Evolutionary conservation across 768 basidiomycete species (phyloP).

Genomic region (Pleurotus platypus): DNA sequence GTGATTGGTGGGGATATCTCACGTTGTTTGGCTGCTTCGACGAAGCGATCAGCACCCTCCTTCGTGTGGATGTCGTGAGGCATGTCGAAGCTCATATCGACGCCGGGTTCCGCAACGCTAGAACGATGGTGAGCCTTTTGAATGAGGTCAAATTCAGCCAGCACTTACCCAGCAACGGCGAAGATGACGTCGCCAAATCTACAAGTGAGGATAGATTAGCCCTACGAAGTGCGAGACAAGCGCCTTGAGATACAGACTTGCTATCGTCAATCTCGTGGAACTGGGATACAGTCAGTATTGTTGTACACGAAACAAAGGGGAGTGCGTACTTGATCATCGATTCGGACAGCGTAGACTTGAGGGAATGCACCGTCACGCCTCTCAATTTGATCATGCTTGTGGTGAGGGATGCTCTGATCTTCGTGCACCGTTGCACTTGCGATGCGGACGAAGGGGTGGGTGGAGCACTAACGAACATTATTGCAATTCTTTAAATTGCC

Average conservation of each 20-base stretch:
- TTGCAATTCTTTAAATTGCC: too few relatives aligned
- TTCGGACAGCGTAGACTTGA: slow-evolving; percentile 28
- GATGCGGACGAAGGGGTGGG: slow-evolving; percentile 21
- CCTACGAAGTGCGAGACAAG: neutral
- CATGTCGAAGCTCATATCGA: slow-evolving; percentile 8
- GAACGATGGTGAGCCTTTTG: neutral
- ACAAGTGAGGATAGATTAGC: too few relatives aligned
- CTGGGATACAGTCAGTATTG: neutral
- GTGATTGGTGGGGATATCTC: neutral
- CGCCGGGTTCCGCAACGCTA: neutral
- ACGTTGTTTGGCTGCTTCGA: neutral
- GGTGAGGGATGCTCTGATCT: slow-evolving; percentile 32
- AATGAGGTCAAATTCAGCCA: neutral
- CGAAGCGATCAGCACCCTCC: neutral
- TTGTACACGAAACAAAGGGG: neutral
- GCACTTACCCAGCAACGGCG: slow-evolving; percentile 1
- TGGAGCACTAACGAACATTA: too few relatives aligned
- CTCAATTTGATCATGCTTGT: slow-evolving; percentile 17
- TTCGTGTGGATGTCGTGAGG: neutral
- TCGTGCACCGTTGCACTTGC: slow-evolving; percentile 28
- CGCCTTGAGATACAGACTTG: neutral
- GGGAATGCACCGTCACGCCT: slow-evolving; percentile 22
- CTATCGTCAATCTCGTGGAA: slow-evolving; percentile 1
- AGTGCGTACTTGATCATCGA: slow-evolving; percentile 16
- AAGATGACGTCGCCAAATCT: neutral